Evolutionary conservation across 345 rosid genomes (phyloP), one percentile per base, ranked within the genome.

Genomic region (Noccaea caerulescens): DNA sequence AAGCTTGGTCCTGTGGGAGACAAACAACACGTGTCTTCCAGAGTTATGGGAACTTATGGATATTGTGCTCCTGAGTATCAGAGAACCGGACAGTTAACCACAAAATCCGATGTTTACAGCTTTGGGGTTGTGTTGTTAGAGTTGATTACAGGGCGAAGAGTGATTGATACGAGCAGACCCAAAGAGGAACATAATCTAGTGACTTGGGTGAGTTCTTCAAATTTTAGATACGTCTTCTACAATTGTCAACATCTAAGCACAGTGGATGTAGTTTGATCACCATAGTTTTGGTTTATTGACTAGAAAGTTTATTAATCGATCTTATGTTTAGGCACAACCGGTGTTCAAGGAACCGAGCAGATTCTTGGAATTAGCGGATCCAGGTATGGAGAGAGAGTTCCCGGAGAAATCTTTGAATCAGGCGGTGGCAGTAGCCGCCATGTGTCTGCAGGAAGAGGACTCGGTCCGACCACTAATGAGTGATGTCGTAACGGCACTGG

Each of bases 1-100:
- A 50, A 50, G 11, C 54, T 50, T 5, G 20, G 54, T 9, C 54
- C 54, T 10, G 54, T 50, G 1, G 54, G 54, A 23, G 54, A 50
- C 12, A 50, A 50, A 20, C 54, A 50, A 16, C 54, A 50, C 6
- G 54, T 50, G 54, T 50, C 54, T 20, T 50, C 54, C 12, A 50
- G 54, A 50, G 54, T 50, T 20, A 50, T 50, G 54, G 54, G 54
- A 50, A 50, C 54, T 20, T 44, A 44, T 44, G 47, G 47, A 44
- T 44, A 44, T 2, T 44, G 47, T 8, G 47, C 47, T 44, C 47
- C 47, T 1, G 47, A 44, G 47, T 44, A 44, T 44, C 47, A 44
- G 8, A 44, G 47, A 44, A 44, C 47, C 47, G 47, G 47, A 0
- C 47, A 44, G 18, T 44, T 44, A n/a, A 44, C 18, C 47, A 44